A percentile compares a stretch with the other conserved stretches of the same genome.
Conservation (phyloP, 2,329 filamentous ascomycete species). For the Neofusicoccum kwambonambiense region DNA sequence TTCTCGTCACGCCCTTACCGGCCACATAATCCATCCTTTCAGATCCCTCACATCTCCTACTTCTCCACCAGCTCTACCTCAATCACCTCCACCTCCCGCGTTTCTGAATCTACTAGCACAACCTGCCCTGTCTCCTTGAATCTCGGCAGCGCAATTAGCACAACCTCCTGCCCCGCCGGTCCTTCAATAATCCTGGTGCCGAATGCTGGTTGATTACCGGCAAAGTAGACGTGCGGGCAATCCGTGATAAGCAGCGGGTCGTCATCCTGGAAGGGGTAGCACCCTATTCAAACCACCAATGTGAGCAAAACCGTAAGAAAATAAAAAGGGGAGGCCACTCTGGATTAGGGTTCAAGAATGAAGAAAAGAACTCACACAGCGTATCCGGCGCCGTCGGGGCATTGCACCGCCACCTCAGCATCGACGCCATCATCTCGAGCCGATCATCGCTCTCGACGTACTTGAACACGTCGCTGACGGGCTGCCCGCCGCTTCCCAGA, state of each 20-base stretch:
- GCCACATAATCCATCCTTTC: background rate
- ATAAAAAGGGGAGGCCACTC: no score
- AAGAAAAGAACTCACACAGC: constrained; percentile 64
- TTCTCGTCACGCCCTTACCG: background rate
- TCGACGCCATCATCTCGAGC: constrained; percentile 87
- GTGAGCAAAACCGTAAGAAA: no score
- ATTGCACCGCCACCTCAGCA: constrained; percentile 86
- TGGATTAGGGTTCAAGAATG: constrained; percentile 5
- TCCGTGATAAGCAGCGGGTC: constrained; percentile 85
- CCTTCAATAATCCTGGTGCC: constrained; percentile 67
- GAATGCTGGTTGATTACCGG: constrained; percentile 79
- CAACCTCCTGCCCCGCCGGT: constrained; percentile 65
- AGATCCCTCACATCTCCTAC: constrained; percentile 24
- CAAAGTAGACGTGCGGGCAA: constrained; percentile 89
- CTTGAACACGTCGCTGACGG: constrained; percentile 88
- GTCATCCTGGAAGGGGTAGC: constrained; percentile 91
- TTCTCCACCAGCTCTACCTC: background rate
- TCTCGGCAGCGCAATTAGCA: constrained; percentile 78
- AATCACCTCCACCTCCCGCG: constrained; percentile 72
- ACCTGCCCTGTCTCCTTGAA: constrained; percentile 78
- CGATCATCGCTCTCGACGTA: constrained; percentile 66
- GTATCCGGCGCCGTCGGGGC: constrained; percentile 97
- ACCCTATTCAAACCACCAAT: constrained; percentile 56
- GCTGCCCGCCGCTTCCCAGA: constrained; percentile 85
- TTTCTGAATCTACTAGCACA: constrained; percentile 82